Evolutionary conservation across 345 rosid genomes (phyloP), one percentile per base, ranked within the genome.

Genomic region (Hibiscus trionum): DNA sequence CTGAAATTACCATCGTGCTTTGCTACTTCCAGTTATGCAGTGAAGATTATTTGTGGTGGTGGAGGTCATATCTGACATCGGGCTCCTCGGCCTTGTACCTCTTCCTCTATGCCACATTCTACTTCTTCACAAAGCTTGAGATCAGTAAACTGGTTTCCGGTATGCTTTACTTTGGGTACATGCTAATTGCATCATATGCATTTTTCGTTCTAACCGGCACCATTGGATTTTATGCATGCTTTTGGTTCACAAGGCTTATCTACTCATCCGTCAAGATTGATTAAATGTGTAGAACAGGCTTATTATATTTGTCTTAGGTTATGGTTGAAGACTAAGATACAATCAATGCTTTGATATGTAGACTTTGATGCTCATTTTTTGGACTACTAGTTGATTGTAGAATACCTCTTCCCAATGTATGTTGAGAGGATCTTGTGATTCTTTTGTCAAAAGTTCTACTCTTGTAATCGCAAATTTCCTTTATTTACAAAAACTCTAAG

Each of bases 11-110:
- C 58, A 52, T 90, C 4, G 96, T 90, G 58, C 95, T 87, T 73
- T 89, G 91, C 79, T 89, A 89, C 88, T 89, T 89, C 84, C 95
- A 89, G 82, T 72, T 89, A 44, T 89, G 95, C 84, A 87, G 95
- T 50, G 95, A 89, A 72, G 95, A 89, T 82, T 89, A 89, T 72
- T 83, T 85, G 4, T 89, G 95, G 91, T 89, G 95, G 95, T 89
- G 95, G 95, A 89, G 95, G 75, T 87, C 95, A 14, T 89, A 89
- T 82, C 88, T 89, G 14, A 89, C 91, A 12, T 85, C 95, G 2
- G 95, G 95, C 76, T 89, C 95, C 16, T 89, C 95, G 6, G 95
- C 95, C 0, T 46, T 89, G 0, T 89, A 89, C 70, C 90, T 89
- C 66, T 89, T 87, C 78, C 87, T 89, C 8, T 89, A 89, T 3